Conservation (phyloP, 2,329 filamentous ascomycete genomes). For the Hymenoscyphus repandus region DNA sequence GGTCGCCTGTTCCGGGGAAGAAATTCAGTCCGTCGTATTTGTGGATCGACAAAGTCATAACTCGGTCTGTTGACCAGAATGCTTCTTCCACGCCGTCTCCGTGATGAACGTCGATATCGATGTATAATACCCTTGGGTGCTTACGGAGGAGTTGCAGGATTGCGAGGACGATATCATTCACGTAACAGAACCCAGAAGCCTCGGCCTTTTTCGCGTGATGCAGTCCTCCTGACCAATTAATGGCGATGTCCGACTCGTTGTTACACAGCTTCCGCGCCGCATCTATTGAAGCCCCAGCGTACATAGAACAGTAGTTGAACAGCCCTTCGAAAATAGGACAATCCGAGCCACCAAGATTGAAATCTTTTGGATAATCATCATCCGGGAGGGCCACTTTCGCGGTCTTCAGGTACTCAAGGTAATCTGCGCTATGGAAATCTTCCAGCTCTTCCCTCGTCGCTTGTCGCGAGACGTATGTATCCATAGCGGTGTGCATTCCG, state of each 20-base stretch:
- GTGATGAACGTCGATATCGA: conserved; percentile 90
- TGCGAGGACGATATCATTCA: conserved; percentile 95
- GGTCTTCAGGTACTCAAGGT: conserved; percentile 79
- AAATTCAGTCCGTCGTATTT: conserved; percentile 83
- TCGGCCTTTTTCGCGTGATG: conserved; percentile 95
- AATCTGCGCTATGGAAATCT: conserved; percentile 82
- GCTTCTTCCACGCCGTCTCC: conserved; percentile 89
- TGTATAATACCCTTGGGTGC: conserved; percentile 83
- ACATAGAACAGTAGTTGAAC: conserved; percentile 92
- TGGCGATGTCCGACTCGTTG: conserved; percentile 86
- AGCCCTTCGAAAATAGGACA: conserved; percentile 96
- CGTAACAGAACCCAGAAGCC: conserved; percentile 95
- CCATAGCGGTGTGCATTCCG: conserved; percentile 95
- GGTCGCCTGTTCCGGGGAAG: conserved; percentile 86
- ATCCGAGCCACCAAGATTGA: conserved; percentile 85
- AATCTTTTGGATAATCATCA: conserved; percentile 57
- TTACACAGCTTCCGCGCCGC: conserved; percentile 85
- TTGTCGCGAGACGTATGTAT: conserved; percentile 78
- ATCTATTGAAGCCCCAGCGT: conserved; percentile 84
- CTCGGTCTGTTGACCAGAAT: conserved; percentile 82
- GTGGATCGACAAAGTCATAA: conserved; percentile 93
- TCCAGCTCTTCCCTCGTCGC: conserved; percentile 85
- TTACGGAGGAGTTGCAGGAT: conserved; percentile 82
- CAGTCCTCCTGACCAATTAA: conserved; percentile 94
- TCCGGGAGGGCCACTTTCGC: conserved; percentile 64